Evolutionary conservation across 495 filamentous ascomycete species (phyloP), one percentile per base, ranked within the genome.

Genomic region (Penicillium canariense): DNA sequence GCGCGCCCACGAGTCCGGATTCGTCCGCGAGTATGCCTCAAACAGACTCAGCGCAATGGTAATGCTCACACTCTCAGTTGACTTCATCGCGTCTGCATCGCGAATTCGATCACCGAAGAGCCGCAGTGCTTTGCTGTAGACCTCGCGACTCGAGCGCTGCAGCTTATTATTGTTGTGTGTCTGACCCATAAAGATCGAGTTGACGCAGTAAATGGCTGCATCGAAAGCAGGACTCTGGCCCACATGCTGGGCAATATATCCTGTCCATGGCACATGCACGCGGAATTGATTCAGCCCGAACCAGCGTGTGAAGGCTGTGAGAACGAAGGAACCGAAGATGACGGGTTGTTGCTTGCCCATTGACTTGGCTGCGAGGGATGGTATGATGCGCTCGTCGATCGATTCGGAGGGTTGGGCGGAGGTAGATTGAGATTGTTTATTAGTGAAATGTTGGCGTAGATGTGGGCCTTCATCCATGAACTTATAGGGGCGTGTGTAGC

Each of bases 101-200:
- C 66, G 59, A 14, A 74, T 60, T 6, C 54, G 43, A 9, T 56
- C 50, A 15, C 67, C 65, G 20, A 74, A 66, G 2, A 66, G 42
- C 12, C 64, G 50, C 20, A 74, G 59, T 10, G 69, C 66, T 26
- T 65, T 62, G 18, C 66, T 69, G 50, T 74, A 74, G 23, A 69
- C 56, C 8, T 65, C 62, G 9, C 49, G 48, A 8, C 66, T 54
- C 10, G 68, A 67, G 11, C 54, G 56, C 30, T 59, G 59, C 2
- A 67, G 47, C 2, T 42, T 42, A 15, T 31, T 51, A 35, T 56
- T 36, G 43, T 48, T 42, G 42, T 62, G 50, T 11, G 54, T 34
- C 18, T 59, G 49, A 11, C 53, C 55, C 55, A 65, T 51, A 56
- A 62, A 62, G 4, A 59, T 55, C 0, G 56, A 45, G 45, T 56